Evolutionary conservation across 306 rosid species (phyloP).

Genomic region (Heteromeles arbutifolia): DNA sequence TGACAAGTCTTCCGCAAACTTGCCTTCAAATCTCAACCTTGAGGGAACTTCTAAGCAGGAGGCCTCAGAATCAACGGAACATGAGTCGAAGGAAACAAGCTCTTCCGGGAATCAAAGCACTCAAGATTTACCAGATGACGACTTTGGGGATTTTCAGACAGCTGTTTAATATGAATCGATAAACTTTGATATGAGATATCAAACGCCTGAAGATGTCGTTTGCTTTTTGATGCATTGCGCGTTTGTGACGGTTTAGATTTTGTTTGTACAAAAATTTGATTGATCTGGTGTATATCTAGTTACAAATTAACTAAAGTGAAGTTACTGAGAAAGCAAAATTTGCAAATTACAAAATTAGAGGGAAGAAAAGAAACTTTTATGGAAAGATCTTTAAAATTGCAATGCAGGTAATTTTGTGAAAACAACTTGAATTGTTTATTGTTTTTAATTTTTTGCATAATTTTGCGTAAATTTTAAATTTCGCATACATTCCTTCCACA

Average conservation of each 20-base stretch:
- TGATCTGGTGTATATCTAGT: slow-evolving; percentile 23
- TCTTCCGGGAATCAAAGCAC: slow-evolving; percentile 37
- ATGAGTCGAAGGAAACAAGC: slow-evolving; percentile 23
- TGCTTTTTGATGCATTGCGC: slow-evolving; percentile 3
- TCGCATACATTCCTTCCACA: too few relatives aligned
- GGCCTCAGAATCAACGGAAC: slow-evolving; percentile 18
- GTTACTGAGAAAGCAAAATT: neutral
- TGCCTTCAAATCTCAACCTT: slow-evolving; percentile 39
- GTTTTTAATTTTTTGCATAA: too few relatives aligned
- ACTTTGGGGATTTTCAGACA: slow-evolving; percentile 89
- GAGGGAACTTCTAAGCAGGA: slow-evolving; percentile 37
- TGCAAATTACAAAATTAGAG: neutral
- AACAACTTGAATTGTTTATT: neutral
- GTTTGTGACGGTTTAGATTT: slow-evolving; percentile 20
- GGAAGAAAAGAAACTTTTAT: neutral
- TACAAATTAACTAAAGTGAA: slow-evolving; percentile 15
- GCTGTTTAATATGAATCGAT: slow-evolving; percentile 44
- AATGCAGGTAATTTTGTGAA: too few relatives aligned
- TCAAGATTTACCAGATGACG: slow-evolving; percentile 61
- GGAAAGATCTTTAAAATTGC: too few relatives aligned
- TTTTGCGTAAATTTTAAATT: too few relatives aligned
- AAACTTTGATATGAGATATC: slow-evolving; percentile 4
- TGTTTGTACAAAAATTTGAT: slow-evolving; percentile 7
- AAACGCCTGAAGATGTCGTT: neutral
- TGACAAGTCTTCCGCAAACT: slow-evolving; percentile 32